Base-by-base conservation (phyloP, 768 basidiomycete species). In the Xerocomus potaroensis region DNA sequence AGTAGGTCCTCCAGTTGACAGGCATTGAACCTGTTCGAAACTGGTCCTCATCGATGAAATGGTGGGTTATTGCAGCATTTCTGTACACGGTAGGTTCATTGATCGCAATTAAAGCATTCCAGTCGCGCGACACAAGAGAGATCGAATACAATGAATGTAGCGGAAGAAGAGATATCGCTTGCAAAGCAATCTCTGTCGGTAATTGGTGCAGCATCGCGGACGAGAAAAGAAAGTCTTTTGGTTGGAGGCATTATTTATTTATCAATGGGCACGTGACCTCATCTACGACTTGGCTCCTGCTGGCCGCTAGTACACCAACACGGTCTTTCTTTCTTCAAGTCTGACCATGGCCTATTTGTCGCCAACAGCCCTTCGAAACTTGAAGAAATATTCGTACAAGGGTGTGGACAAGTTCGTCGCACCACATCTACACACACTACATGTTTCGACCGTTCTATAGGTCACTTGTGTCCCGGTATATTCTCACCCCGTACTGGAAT, bases 401-500 rank as follows among this genome's bases (percentile, higher is more conserved):
- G 83, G 80, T 18, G 78, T 88, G 11, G 91, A 93, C 67, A 87
- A 88, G 87, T 87, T 51, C 55, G 79, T 65, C 30, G 51, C 43
- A 33, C 22, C 30, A 29, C 21, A 4, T 27, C n/a, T 14, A 30
- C 45, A 12, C 43, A 30, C 32, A 16, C 48, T 26, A 45, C 18
- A 26, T 23, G 8, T 47, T 41, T 50, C 45, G 47, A 49, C 39
- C 29, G 44, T 19, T 48, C 40, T 8, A 30, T 50, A 92, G 90
- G 63, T 94, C 91, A 8, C 55, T 89, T 26, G 57, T 87, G 2
- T 90, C 90, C 31, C 74, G 78, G 59, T 84, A 85, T 64, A 69
- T 93, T 19, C 72, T 97, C 43, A 79, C 81, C 35, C 88, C 87
- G 3, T 95, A 85, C 68, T 96, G 93, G 92, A 89, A 74, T 27